phyloP scores from a whole-genome alignment of 202 grass and related monocot genomes.

The Eragrostis tef region DNA sequence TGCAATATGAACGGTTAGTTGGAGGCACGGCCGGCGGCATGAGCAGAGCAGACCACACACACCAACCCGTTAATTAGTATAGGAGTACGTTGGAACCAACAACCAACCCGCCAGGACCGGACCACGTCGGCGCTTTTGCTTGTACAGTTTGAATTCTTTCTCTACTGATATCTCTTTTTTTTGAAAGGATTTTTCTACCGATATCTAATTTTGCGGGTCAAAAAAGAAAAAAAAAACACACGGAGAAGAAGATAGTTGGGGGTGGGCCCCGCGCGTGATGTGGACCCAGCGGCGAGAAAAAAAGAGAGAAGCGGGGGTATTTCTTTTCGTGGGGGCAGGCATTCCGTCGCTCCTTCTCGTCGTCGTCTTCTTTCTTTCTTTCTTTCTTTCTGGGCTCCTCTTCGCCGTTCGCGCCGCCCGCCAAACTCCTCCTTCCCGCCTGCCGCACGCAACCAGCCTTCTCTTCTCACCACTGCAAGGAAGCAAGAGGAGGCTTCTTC shows the following conservation, averaged over 20 bases:
- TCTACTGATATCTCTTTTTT: not conserved
- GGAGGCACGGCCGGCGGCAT: too few species aligned
- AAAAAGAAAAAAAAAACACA: not conserved
- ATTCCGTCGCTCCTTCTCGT: too few species aligned
- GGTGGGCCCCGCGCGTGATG: not conserved
- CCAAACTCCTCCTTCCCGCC: not conserved
- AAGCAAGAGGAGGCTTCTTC: too few species aligned
- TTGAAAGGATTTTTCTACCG: too few species aligned
- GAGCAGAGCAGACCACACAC: not conserved
- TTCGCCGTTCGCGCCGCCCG: not conserved
- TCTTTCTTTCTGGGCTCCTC: not conserved
- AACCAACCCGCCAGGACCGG: not conserved
- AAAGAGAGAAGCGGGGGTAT: not conserved
- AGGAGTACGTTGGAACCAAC: not conserved
- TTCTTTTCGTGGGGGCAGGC: not conserved
- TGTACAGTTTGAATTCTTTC: not conserved
- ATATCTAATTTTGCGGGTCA: too few species aligned
- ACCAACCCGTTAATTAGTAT: too few species aligned
- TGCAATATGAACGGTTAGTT: not conserved
- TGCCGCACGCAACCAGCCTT: too few species aligned
- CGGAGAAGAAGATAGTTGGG: not conserved
- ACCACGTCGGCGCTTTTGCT: not conserved
- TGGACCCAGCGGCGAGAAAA: not conserved
- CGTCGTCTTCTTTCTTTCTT: not conserved
- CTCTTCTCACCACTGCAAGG: too few species aligned